Evolutionary conservation across 2,329 filamentous ascomycete genomes (phyloP).

Genomic region (Ophiocordyceps camponoti-rufipedis): DNA sequence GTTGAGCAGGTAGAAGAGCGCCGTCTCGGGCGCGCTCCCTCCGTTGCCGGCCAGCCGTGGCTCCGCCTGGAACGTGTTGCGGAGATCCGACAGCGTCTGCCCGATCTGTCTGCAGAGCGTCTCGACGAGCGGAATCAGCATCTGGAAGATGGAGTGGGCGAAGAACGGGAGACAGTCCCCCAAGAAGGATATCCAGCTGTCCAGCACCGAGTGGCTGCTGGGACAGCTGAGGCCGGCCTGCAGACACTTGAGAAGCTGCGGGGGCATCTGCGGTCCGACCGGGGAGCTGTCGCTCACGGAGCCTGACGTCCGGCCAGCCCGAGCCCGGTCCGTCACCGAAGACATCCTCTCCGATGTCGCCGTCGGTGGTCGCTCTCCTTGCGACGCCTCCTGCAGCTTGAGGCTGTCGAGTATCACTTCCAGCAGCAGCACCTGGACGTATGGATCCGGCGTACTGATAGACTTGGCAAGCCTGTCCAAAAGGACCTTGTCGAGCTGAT

Average conservation of each 20-base stretch:
- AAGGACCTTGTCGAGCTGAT: slow-evolving; percentile 52
- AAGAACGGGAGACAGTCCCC: slow-evolving; percentile 72
- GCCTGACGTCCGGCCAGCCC: slow-evolving; percentile 20
- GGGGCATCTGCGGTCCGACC: slow-evolving; percentile 31
- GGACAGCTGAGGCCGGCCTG: slow-evolving; percentile 62
- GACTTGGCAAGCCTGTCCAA: slow-evolving; percentile 49
- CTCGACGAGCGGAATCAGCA: slow-evolving; percentile 77
- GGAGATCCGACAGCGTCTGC: slow-evolving; percentile 52
- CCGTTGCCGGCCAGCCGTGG: slow-evolving; percentile 6
- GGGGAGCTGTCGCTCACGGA: slow-evolving; percentile 11
- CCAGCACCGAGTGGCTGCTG: slow-evolving; percentile 58
- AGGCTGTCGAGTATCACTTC: slow-evolving; percentile 61
- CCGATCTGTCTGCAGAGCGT: slow-evolving; percentile 69
- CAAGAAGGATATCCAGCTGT: slow-evolving; percentile 83
- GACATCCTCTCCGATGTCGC: slow-evolving; percentile 28
- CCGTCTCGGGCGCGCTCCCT: slow-evolving; percentile 40
- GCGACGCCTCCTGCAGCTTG: slow-evolving; percentile 36
- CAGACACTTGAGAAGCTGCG: slow-evolving; percentile 65
- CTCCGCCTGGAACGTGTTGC: slow-evolving; percentile 36
- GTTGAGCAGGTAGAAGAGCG: slow-evolving; percentile 72
- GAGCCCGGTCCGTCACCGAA: slow-evolving; percentile 21
- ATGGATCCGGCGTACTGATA: slow-evolving; percentile 42
- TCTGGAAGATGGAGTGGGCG: slow-evolving; percentile 69
- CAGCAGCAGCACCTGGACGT: slow-evolving; percentile 59
- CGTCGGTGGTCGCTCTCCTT: slow-evolving; percentile 21